phyloP scores from a whole-genome alignment of 2,329 filamentous ascomycete genomes.

The Onygena corvina region DNA sequence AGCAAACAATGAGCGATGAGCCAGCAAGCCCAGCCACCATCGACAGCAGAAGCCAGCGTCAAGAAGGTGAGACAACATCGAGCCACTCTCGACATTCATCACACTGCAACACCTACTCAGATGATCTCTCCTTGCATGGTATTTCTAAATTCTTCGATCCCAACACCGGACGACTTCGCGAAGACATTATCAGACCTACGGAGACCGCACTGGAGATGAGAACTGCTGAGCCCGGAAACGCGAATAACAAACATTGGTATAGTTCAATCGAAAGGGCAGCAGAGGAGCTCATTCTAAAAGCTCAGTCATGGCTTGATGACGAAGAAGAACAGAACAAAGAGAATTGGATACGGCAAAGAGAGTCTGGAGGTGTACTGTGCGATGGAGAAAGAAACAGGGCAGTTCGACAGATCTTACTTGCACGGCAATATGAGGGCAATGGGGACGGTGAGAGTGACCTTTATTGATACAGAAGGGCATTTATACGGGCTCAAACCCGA shows the following conservation, averaged over 20 bases:
- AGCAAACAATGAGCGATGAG: neutral
- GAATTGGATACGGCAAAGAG: neutral
- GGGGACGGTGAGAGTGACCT: neutral
- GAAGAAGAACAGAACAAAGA: neutral
- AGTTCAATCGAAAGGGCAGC: neutral
- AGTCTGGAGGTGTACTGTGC: neutral
- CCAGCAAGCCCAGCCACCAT: neutral
- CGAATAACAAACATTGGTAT: constrained; percentile 1
- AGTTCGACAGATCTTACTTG: constrained; percentile 1
- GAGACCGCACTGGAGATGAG: constrained; percentile 10
- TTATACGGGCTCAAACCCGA: no score
- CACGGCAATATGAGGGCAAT: neutral
- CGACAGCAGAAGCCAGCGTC: neutral
- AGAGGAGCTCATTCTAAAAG: constrained; percentile 4
- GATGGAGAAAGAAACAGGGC: neutral
- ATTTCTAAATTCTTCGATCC: constrained; percentile 19
- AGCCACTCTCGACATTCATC: neutral
- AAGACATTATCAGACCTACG: constrained; percentile 11
- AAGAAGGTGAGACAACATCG: neutral
- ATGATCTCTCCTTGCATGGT: neutral
- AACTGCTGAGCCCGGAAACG: neutral
- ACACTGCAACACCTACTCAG: neutral
- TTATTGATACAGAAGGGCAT: neutral
- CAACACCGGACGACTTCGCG: constrained; percentile 13
- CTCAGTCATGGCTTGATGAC: constrained; percentile 9